These are phyloP conservation scores for Pseudogymnoascus pannorum DNA, from an alignment of 2,329 filamentous ascomycete genomes.

Conservation along the genomic window DNA sequence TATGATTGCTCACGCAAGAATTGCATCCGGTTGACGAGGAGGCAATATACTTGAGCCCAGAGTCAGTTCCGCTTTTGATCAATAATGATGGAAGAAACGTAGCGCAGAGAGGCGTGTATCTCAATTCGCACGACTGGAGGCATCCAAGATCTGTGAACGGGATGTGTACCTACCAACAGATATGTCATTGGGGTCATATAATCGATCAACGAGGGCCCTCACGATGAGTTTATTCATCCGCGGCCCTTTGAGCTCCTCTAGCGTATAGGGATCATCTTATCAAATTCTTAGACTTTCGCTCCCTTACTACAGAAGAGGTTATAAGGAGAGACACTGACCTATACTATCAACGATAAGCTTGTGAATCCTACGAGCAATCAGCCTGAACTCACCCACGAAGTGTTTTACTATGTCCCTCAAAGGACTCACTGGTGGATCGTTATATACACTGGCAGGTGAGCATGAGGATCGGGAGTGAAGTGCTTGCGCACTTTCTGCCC, in stretches of 20 bases:
- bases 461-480: conserved; percentile 17
- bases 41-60: conserved; percentile 59
- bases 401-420: not conserved
- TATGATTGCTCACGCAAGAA: conserved; percentile 73
- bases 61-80: not conserved
- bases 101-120: not conserved
- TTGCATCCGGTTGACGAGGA: conserved; percentile 74
- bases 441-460: conserved; percentile 61
- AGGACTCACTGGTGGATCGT: conserved; percentile 58
- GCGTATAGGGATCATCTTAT: conserved; percentile 55
- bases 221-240: conserved; percentile 76
- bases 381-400: not conserved
- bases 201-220: conserved; percentile 73
- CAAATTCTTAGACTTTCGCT: not conserved
- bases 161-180: conserved; percentile 52
- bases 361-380: conserved; percentile 38
- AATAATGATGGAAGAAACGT: not conserved
- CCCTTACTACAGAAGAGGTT: not conserved
- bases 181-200: conserved; percentile 72
- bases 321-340: conserved; percentile 41
- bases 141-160: not conserved
- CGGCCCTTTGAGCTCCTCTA: conserved; percentile 72
- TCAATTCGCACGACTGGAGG: conserved; percentile 12
- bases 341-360: conserved; percentile 57
- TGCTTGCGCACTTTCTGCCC: too few relatives aligned